A percentile compares a stretch with the other conserved stretches of the same genome.
phyloP scores from a whole-genome alignment of 2,329 filamentous ascomycete genomes.

The Tolypocladium paradoxum region DNA sequence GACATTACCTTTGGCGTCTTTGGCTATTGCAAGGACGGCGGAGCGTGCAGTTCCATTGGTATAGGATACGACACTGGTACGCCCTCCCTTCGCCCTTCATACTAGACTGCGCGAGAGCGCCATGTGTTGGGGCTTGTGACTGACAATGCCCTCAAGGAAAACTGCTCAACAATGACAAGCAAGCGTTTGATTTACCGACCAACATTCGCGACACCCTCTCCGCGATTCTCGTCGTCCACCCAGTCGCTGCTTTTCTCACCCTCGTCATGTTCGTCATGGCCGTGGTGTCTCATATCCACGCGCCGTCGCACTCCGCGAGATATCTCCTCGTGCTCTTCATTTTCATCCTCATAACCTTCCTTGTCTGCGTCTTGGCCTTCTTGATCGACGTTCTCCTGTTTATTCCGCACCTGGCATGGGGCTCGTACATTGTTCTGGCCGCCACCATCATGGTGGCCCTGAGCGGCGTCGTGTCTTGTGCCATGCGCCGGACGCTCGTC shows the following conservation, averaged over 20 bases:
- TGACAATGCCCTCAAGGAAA: constrained; percentile 7
- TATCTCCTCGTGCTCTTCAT: constrained; percentile 82
- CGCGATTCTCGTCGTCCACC: constrained; percentile 82
- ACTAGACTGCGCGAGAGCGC: background rate
- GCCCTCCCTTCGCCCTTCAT: background rate
- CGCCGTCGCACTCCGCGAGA: constrained; percentile 77
- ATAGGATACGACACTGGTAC: constrained; percentile 80
- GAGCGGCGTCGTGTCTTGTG: constrained; percentile 78
- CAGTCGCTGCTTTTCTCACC: constrained; percentile 76
- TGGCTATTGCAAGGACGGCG: constrained; percentile 62
- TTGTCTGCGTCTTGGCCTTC: constrained; percentile 78
- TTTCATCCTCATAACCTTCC: constrained; percentile 71
- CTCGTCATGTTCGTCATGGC: constrained; percentile 77
- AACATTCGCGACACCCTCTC: constrained; percentile 57
- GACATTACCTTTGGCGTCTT: constrained; percentile 84
- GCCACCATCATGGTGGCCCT: constrained; percentile 77
- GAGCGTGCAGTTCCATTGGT: constrained; percentile 58
- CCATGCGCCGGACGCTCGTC: constrained; percentile 86
- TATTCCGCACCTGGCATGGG: constrained; percentile 87
- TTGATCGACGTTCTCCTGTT: constrained; percentile 90
- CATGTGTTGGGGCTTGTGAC: background rate
- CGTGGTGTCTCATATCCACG: constrained; percentile 72
- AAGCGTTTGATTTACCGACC: constrained; percentile 45
- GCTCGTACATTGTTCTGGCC: constrained; percentile 83
- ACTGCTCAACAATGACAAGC: constrained; percentile 16